Conservation (phyloP, 2,329 filamentous ascomycete genomes). For the Trichoderma citrinoviride region DNA sequence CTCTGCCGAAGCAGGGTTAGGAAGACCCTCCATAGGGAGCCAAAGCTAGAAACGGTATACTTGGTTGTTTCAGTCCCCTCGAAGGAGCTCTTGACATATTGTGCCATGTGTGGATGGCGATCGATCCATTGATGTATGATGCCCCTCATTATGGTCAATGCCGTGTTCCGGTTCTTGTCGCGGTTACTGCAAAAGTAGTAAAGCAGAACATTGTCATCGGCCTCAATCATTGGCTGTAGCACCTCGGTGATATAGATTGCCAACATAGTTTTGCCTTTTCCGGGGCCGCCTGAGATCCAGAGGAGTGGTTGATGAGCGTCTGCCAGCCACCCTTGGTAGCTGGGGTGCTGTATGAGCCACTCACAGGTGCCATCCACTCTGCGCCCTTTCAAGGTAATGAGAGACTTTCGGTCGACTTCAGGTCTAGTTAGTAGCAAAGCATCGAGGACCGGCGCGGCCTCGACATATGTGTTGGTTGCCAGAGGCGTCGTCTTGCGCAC, state of each 20-base stretch:
- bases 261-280: slow-evolving; percentile 11
- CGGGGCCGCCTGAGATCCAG: slow-evolving; percentile 6
- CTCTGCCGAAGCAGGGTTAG: slow-evolving; percentile 7
- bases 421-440: background rate
- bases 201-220: background rate
- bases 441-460: background rate
- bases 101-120: background rate
- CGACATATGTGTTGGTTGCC: slow-evolving; percentile 6
- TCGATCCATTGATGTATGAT: slow-evolving; percentile 14
- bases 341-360: slow-evolving; percentile 6
- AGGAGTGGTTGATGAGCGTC: background rate
- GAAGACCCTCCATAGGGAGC: slow-evolving; percentile 5
- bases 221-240: background rate
- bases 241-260: slow-evolving; percentile 6
- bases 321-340: slow-evolving; percentile 2
- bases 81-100: background rate
- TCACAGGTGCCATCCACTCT: slow-evolving; percentile 9
- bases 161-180: slow-evolving; percentile 5
- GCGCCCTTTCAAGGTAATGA: slow-evolving; percentile 7
- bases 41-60: slow-evolving; percentile 10
- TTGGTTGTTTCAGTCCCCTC: slow-evolving; percentile 12
- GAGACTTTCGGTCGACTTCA: slow-evolving; percentile 1
- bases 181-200: slow-evolving; percentile 12
- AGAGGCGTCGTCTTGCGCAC: background rate
- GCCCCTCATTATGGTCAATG: slow-evolving; percentile 8